These are phyloP conservation scores for Aristolochia californica DNA, from an alignment of 164 flowering plant species.

Conservation along the genomic window DNA sequence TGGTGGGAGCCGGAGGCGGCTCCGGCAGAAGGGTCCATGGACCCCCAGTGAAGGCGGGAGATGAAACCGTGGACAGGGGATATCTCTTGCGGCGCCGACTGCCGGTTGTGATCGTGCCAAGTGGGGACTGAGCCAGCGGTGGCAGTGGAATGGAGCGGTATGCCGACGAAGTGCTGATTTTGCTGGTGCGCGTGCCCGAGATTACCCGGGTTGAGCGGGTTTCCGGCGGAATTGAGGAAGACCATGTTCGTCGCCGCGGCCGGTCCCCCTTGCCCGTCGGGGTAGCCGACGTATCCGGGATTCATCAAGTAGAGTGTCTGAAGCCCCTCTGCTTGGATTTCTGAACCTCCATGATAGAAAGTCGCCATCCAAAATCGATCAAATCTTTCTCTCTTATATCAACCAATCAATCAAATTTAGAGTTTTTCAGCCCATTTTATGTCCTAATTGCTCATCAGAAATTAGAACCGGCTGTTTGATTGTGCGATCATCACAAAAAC, in stretches of 20 bases:
- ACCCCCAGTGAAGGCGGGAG: constrained; percentile 48
- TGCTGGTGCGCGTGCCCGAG: constrained; percentile 16
- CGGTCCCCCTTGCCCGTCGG: constrained; percentile 22
- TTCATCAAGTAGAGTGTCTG: constrained; percentile 93
- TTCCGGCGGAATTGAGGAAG: constrained; percentile 36
- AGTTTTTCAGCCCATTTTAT: constrained; percentile 17
- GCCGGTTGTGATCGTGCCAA: constrained; percentile 17
- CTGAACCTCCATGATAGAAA: constrained; percentile 70
- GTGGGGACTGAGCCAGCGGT: neutral
- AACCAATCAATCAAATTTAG: neutral
- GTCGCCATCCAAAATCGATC: constrained; percentile 51
- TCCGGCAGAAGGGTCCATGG: constrained; percentile 22
- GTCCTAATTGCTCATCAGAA: neutral
- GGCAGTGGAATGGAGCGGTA: constrained; percentile 30
- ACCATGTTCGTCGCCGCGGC: constrained; percentile 29
- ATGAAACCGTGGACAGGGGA: constrained; percentile 42
- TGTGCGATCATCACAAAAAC: constrained; percentile 1
- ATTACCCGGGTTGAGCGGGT: constrained; percentile 12
- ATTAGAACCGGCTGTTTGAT: neutral
- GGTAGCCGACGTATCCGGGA: constrained; percentile 56
- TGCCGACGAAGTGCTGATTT: constrained; percentile 50
- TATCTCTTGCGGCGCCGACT: constrained; percentile 20
- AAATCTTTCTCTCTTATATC: neutral
- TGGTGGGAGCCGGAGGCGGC: constrained; percentile 18
- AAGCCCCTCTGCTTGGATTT: constrained; percentile 65